Conservation (phyloP, 2,329 filamentous ascomycete species). For the Rhinocladiella similis region DNA sequence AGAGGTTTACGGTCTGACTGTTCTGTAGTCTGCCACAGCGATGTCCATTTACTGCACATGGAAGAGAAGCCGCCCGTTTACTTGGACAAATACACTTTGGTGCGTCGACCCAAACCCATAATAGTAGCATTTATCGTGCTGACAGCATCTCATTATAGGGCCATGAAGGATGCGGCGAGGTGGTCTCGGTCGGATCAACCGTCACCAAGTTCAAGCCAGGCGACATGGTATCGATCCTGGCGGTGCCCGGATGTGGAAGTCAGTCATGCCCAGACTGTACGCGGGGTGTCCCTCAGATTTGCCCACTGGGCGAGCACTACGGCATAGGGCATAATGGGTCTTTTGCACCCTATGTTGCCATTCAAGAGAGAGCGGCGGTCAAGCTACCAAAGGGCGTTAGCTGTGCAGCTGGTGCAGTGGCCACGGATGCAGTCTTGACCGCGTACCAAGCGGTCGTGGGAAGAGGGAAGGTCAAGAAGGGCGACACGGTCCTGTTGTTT, state of each 20-base stretch:
- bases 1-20: neutral
- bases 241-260: slow-evolving; percentile 10
- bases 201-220: slow-evolving; percentile 13
- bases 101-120: neutral
- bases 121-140: neutral
- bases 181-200: slow-evolving; percentile 13
- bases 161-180: slow-evolving; percentile 26
- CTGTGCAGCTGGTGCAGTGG: slow-evolving; percentile 9
- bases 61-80: neutral
- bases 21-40: slow-evolving; percentile 15
- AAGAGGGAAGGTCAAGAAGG: slow-evolving; percentile 7
- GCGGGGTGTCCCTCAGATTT: slow-evolving; percentile 12
- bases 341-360: slow-evolving; percentile 15
- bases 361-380: slow-evolving; percentile 11
- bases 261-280: slow-evolving; percentile 8
- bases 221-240: slow-evolving; percentile 13
- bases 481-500: slow-evolving; percentile 4
- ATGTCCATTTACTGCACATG: slow-evolving; percentile 1
- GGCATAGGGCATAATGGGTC: slow-evolving; percentile 15
- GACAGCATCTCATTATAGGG: slow-evolving; percentile 7
- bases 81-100: slow-evolving; percentile 5
- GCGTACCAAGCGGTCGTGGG: slow-evolving; percentile 17
- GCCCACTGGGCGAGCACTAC: slow-evolving; percentile 4
- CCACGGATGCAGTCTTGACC: slow-evolving; percentile 17
- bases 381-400: slow-evolving; percentile 8